Conservation (phyloP, 345 rosid species). For the Eutrema yunnanense region DNA sequence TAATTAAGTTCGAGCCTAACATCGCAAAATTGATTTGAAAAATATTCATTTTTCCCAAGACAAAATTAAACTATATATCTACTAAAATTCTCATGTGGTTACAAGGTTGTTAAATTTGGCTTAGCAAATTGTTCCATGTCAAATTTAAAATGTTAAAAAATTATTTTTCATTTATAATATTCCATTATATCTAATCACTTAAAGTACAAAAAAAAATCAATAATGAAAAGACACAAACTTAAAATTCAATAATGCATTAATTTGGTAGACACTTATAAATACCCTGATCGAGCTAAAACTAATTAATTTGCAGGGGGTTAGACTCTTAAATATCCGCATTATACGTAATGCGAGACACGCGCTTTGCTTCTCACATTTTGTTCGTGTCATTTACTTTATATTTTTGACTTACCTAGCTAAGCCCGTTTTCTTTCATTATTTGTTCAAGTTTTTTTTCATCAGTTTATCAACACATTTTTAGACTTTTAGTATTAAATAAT, state of each 20-base stretch:
- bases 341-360: conserved; percentile 4
- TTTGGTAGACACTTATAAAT: neutral
- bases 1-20: neutral
- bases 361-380: conserved; percentile 2
- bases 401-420: neutral
- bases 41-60: neutral
- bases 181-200: neutral
- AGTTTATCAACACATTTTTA: neutral
- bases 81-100: neutral
- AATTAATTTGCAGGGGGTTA: neutral
- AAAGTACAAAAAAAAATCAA: too few species aligned
- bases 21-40: neutral
- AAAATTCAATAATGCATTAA: neutral
- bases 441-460: neutral
- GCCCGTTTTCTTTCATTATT: neutral
- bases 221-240: neutral
- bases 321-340: neutral
- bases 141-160: neutral
- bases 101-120: neutral
- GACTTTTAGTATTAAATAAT: neutral
- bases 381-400: conserved; percentile 6
- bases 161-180: too few species aligned
- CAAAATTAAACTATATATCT: neutral
- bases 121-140: neutral
- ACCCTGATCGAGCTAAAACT: neutral